A percentile compares a stretch with the other conserved stretches of the same genome.
phyloP scores from a whole-genome alignment of 768 basidiomycete genomes.

The Leccinum truebloodii region DNA sequence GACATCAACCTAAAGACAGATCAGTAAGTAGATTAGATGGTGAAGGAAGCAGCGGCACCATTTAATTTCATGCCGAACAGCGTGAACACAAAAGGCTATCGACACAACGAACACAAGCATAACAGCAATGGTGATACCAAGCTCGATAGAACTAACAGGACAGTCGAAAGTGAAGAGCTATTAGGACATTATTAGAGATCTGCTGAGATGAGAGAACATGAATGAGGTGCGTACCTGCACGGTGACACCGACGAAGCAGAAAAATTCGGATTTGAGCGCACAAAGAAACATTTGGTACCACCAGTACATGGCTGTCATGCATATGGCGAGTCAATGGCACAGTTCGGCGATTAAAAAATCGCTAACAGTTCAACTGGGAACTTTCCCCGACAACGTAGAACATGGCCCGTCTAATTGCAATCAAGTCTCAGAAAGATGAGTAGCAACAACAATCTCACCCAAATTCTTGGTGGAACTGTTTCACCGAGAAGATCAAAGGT shows the following conservation, averaged over 20 bases:
- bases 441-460: slow-evolving; percentile 52
- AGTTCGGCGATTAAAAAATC: neutral
- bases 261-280: slow-evolving; percentile 79
- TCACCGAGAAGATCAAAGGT: slow-evolving; percentile 67
- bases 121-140: slow-evolving; percentile 77
- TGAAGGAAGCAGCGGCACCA: slow-evolving; percentile 46
- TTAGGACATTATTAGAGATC: neutral
- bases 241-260: slow-evolving; percentile 81
- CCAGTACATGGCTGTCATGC: slow-evolving; percentile 73
- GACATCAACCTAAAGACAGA: slow-evolving; percentile 57
- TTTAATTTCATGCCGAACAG: slow-evolving; percentile 80
- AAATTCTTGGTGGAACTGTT: slow-evolving; percentile 75
- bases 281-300: slow-evolving; percentile 87
- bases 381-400: slow-evolving; percentile 89
- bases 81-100: slow-evolving; percentile 61
- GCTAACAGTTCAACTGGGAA: slow-evolving; percentile 77
- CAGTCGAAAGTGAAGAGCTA: slow-evolving; percentile 83
- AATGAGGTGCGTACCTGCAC: slow-evolving; percentile 60
- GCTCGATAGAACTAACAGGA: slow-evolving; percentile 62
- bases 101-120: slow-evolving; percentile 73
- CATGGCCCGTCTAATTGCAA: slow-evolving; percentile 71
- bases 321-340: slow-evolving; percentile 4
- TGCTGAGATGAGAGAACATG: neutral
- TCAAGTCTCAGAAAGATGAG: neutral
- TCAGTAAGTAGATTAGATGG: slow-evolving; percentile 5